A percentile compares a stretch with the other conserved stretches of the same genome.
These are phyloP conservation scores for Scenedesmus sp. DNA, from an alignment of 163 green algal genomes.

Conservation along the genomic window DNA sequence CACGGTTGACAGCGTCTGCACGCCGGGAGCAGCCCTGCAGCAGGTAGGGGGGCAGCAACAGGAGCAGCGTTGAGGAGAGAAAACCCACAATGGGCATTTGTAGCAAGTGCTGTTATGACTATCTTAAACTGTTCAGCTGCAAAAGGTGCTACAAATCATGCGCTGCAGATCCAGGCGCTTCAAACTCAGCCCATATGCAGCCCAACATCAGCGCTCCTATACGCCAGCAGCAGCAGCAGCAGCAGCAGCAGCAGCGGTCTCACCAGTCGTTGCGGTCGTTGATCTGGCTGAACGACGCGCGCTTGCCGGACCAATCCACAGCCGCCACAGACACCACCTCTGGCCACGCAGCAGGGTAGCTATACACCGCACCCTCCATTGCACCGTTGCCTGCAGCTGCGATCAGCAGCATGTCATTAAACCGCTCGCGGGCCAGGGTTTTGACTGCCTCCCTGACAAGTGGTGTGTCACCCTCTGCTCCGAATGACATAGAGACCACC, in stretches of 20 bases:
- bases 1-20: constrained; percentile 17
- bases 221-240: neutral
- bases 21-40: constrained; percentile 30
- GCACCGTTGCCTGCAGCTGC: constrained; percentile 11
- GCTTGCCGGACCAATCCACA: neutral
- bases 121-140: too few species aligned
- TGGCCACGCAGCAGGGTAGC: constrained; percentile 1
- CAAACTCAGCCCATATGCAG: too few species aligned
- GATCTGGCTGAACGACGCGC: constrained; percentile 23
- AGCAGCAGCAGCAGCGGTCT: neutral
- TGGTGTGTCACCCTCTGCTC: neutral
- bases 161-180: too few species aligned
- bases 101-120: neutral
- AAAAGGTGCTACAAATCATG: too few species aligned
- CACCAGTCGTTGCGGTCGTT: constrained; percentile 17
- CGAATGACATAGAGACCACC: constrained; percentile 37
- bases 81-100: neutral
- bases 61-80: neutral
- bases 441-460: constrained; percentile 12
- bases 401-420: constrained; percentile 23
- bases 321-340: constrained; percentile 34
- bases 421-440: neutral
- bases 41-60: neutral
- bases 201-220: too few species aligned
- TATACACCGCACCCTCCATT: neutral